phyloP scores from a whole-genome alignment of 495 filamentous ascomycete species.

The Penicillium coffeae region DNA sequence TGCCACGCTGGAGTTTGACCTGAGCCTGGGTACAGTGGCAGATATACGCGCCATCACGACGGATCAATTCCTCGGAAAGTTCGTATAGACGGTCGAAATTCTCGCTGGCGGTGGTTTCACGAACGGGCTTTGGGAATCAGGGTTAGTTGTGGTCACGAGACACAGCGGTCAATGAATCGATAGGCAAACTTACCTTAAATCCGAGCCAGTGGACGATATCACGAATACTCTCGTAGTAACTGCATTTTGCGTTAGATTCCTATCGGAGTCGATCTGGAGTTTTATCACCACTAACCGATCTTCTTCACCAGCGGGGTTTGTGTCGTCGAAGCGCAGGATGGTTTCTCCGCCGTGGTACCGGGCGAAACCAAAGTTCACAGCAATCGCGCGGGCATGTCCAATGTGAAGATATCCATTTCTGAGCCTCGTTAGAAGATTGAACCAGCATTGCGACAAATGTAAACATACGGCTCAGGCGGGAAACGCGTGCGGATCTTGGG shows the following conservation, averaged over 20 bases:
- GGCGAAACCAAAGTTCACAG: slow-evolving; percentile 95
- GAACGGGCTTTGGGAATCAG: no score
- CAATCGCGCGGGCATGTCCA: slow-evolving; percentile 94
- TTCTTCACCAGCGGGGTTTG: slow-evolving; percentile 80
- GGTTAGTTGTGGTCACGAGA: no score
- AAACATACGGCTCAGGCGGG: slow-evolving; percentile 72
- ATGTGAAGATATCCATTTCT: slow-evolving; percentile 67
- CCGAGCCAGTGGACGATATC: slow-evolving; percentile 81
- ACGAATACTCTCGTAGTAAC: slow-evolving; percentile 69
- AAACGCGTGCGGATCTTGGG: slow-evolving; percentile 65
- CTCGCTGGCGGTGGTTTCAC: slow-evolving; percentile 77
- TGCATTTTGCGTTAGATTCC: neutral
- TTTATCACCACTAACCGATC: slow-evolving; percentile 39
- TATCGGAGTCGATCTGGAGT: neutral
- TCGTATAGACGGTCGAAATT: slow-evolving; percentile 87
- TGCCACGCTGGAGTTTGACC: slow-evolving; percentile 81
- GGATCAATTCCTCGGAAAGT: slow-evolving; percentile 79
- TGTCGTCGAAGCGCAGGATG: slow-evolving; percentile 71
- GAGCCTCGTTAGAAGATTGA: neutral
- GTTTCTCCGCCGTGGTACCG: slow-evolving; percentile 75
- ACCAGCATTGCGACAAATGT: neutral
- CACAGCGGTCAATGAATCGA: no score
- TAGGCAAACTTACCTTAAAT: slow-evolving; percentile 42
- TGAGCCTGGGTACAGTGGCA: slow-evolving; percentile 70
- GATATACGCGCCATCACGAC: slow-evolving; percentile 69